Evolutionary conservation across 2,329 filamentous ascomycete species (phyloP).

Genomic region (Chrysoporthe cubensis): DNA sequence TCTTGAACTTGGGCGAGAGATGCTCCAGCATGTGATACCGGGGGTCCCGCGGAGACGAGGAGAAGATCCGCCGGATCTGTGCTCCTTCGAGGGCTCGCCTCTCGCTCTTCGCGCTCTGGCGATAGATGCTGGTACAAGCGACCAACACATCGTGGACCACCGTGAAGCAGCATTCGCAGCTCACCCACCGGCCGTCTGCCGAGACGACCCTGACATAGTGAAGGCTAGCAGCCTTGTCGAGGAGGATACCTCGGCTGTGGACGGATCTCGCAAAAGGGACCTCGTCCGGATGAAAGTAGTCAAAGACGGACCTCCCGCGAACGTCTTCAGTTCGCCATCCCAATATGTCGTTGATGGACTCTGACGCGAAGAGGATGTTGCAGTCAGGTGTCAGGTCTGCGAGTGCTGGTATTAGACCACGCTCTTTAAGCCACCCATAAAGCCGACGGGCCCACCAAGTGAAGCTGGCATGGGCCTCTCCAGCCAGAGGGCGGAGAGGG

Average conservation of each 20-base stretch:
- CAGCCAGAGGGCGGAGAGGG: too few relatives aligned
- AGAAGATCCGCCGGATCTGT: slow-evolving; percentile 77
- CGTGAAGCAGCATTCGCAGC: slow-evolving; percentile 88
- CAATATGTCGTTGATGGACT: slow-evolving; percentile 81
- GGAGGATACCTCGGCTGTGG: slow-evolving; percentile 72
- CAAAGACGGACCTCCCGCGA: slow-evolving; percentile 76
- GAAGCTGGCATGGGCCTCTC: not conserved
- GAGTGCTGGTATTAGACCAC: slow-evolving; percentile 20
- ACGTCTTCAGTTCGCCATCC: slow-evolving; percentile 79
- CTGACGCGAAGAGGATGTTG: slow-evolving; percentile 80
- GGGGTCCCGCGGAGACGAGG: slow-evolving; percentile 79
- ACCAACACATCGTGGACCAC: slow-evolving; percentile 87
- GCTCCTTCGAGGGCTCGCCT: slow-evolving; percentile 78
- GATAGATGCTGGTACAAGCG: slow-evolving; percentile 80
- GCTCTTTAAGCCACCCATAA: not conserved
- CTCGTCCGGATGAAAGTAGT: slow-evolving; percentile 85
- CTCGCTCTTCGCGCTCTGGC: slow-evolving; percentile 68
- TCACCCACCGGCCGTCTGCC: slow-evolving; percentile 71
- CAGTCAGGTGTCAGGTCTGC: slow-evolving; percentile 76
- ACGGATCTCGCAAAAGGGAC: slow-evolving; percentile 73
- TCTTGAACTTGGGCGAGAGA: slow-evolving; percentile 78
- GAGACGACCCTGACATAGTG: slow-evolving; percentile 77
- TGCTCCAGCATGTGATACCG: slow-evolving; percentile 90
- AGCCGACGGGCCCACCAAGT: not conserved
- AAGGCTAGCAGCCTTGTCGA: slow-evolving; percentile 84